Conservation (phyloP, 148 eudicot species). For the Polygonum maritimum region DNA sequence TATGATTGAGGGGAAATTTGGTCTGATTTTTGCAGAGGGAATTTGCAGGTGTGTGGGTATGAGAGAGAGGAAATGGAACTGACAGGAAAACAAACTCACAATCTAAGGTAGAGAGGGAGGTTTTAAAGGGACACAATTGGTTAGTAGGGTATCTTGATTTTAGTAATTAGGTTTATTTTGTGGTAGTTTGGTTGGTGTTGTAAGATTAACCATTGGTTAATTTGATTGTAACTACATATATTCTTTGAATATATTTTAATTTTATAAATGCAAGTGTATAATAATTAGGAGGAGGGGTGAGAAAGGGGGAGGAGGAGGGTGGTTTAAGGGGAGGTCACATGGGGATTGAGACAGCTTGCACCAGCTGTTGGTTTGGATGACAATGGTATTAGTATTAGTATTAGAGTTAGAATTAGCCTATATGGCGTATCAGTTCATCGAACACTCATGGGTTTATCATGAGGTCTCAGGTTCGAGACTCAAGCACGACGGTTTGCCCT, state of each 20-base stretch:
- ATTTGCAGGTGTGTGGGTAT: background rate
- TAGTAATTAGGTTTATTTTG: background rate
- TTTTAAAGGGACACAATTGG: background rate
- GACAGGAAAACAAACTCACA: background rate
- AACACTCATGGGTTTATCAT: no score
- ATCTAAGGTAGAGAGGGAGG: background rate
- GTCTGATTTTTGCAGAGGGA: background rate
- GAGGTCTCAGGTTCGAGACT: no score
- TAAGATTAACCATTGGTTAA: no score
- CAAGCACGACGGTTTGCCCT: no score
- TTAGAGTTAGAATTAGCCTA: no score
- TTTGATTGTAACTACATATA: no score
- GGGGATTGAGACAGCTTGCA: constrained; percentile 69
- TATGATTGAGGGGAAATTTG: background rate
- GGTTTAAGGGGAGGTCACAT: constrained; percentile 49
- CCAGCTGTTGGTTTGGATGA: constrained; percentile 37
- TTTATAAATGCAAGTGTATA: no score
- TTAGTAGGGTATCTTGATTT: background rate
- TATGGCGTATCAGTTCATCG: no score
- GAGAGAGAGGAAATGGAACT: background rate
- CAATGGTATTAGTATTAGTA: no score
- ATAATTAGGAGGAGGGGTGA: background rate
- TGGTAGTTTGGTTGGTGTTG: no score
- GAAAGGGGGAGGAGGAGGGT: constrained; percentile 4
- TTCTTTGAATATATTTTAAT: no score